Evolutionary conservation across 2,329 filamentous ascomycete genomes (phyloP).

Genomic region (Acrocalymma vagum): DNA sequence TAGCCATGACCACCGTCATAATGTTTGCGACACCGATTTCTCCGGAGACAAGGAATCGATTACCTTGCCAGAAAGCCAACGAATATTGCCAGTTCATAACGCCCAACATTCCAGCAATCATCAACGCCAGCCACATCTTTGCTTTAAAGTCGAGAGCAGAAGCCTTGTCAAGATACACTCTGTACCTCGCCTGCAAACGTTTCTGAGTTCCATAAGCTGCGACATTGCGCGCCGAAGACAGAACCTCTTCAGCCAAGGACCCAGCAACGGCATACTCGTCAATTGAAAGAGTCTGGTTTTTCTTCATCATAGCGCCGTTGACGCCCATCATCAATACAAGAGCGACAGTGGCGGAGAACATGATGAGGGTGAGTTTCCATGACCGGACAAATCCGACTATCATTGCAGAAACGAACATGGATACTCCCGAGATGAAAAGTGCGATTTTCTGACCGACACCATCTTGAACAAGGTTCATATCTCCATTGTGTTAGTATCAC

Average conservation of each 20-base stretch:
- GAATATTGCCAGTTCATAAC: slow-evolving; percentile 78
- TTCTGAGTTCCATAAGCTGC: slow-evolving; percentile 94
- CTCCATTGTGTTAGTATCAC: slow-evolving; percentile 59
- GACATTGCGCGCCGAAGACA: slow-evolving; percentile 92
- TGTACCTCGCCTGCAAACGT: slow-evolving; percentile 87
- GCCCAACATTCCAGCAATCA: slow-evolving; percentile 85
- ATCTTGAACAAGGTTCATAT: slow-evolving; percentile 93
- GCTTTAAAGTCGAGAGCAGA: slow-evolving; percentile 79
- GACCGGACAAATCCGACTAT: slow-evolving; percentile 91
- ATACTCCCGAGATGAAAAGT: slow-evolving; percentile 41
- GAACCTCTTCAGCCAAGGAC: slow-evolving; percentile 90
- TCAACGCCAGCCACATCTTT: slow-evolving; percentile 75
- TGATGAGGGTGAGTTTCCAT: slow-evolving; percentile 92
- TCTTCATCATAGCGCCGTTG: slow-evolving; percentile 79
- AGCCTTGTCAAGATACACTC: slow-evolving; percentile 75
- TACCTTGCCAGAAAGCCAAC: slow-evolving; percentile 57
- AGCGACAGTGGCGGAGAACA: slow-evolving; percentile 80
- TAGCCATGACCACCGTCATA: slow-evolving; percentile 85
- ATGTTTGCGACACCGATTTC: slow-evolving; percentile 74
- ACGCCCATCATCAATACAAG: slow-evolving; percentile 80
- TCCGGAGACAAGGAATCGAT: slow-evolving; percentile 63
- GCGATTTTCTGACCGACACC: slow-evolving; percentile 67
- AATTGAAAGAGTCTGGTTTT: slow-evolving; percentile 75
- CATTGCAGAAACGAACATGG: slow-evolving; percentile 81
- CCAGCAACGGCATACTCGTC: slow-evolving; percentile 84